Conservation (phyloP, 345 rosid species). For the Streptanthus diversifolius region DNA sequence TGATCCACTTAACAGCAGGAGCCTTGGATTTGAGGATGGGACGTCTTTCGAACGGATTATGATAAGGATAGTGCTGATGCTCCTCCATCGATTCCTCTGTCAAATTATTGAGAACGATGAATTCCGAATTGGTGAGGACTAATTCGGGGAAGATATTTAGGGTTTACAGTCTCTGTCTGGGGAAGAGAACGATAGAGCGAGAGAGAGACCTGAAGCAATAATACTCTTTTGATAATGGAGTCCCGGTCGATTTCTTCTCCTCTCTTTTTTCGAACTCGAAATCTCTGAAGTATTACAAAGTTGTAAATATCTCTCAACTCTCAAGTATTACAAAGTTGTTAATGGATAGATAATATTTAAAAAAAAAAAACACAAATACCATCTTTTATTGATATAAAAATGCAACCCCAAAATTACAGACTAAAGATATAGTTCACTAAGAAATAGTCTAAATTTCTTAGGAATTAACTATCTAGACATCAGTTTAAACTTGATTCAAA, state of each 20-base stretch:
- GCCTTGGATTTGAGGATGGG: constrained; percentile 61
- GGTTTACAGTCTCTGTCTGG: constrained; percentile 5
- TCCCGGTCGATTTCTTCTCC: constrained; percentile 5
- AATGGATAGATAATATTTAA: too few species aligned
- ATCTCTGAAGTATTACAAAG: too few species aligned
- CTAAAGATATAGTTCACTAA: too few species aligned
- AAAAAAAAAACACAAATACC: too few species aligned
- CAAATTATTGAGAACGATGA: background rate
- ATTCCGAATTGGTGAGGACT: background rate
- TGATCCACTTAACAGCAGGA: constrained; percentile 85
- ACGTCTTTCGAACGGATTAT: constrained; percentile 69
- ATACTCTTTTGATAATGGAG: background rate
- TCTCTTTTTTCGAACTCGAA: background rate
- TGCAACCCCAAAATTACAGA: too few species aligned
- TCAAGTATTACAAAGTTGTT: too few species aligned
- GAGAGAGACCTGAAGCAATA: background rate
- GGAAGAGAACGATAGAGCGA: background rate
- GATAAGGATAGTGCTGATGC: constrained; percentile 40
- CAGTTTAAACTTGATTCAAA: too few species aligned
- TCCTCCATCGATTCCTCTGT: constrained; percentile 20
- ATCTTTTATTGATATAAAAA: too few species aligned
- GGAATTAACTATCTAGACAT: too few species aligned
- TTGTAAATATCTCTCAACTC: too few species aligned
- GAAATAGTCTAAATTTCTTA: too few species aligned
- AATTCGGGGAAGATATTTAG: constrained; percentile 1